Evolutionary conservation across 2,329 filamentous ascomycete genomes (phyloP).

Genomic region (Pseudogymnoascus sp.): DNA sequence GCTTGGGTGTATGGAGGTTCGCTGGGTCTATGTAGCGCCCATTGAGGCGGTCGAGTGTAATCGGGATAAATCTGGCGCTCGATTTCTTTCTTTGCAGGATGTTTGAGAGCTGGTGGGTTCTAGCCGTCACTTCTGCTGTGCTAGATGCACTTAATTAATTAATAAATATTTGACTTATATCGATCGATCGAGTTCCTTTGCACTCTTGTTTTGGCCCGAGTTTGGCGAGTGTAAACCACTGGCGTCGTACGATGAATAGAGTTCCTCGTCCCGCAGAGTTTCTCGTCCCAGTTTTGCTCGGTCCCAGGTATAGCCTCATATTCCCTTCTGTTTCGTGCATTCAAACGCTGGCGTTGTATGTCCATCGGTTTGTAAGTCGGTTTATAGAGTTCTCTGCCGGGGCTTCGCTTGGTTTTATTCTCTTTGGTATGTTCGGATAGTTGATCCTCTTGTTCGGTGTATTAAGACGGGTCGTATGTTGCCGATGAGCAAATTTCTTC

Average conservation of each 20-base stretch:
- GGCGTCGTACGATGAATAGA: not conserved
- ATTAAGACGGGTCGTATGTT: not conserved
- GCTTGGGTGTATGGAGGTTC: not conserved
- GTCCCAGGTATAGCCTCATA: not conserved
- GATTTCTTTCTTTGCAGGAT: not conserved
- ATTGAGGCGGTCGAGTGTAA: not conserved
- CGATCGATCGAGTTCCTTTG: not conserved
- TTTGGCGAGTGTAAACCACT: not conserved
- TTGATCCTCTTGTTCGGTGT: not conserved
- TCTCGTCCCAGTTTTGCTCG: not conserved
- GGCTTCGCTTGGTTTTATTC: not conserved
- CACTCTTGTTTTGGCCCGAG: not conserved
- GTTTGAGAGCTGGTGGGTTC: not conserved
- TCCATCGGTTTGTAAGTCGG: not conserved
- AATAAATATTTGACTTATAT: not conserved
- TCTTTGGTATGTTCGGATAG: not conserved
- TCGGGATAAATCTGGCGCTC: not conserved
- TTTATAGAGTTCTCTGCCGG: not conserved
- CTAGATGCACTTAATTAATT: not conserved
- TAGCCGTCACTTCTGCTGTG: not conserved
- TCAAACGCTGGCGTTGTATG: not conserved
- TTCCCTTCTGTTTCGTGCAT: not conserved
- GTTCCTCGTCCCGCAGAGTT: too few relatives aligned
- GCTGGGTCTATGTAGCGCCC: not conserved
- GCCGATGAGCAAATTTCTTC: not conserved